These are phyloP conservation scores for Phytophthora citricola DNA, from an alignment of 352 stramenopile genomes.

Conservation along the genomic window DNA sequence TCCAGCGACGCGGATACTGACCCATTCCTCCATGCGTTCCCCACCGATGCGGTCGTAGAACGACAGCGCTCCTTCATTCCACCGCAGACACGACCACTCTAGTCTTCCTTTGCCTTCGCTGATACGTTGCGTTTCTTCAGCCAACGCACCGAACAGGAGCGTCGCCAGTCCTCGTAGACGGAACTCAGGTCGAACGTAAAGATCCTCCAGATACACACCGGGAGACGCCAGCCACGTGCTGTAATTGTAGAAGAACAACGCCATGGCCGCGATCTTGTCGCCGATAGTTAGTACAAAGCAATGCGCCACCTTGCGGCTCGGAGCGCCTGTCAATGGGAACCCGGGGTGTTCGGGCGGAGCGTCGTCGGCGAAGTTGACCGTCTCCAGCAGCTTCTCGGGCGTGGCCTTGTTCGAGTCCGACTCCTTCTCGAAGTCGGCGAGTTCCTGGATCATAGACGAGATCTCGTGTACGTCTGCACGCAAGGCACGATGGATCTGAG, in stretches of 20 bases:
- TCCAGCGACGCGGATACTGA: slow-evolving; percentile 32
- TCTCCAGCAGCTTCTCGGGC: slow-evolving; percentile 37
- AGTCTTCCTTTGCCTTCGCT: slow-evolving; percentile 29
- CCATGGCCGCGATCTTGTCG: slow-evolving; percentile 32
- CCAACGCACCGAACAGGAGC: slow-evolving; percentile 28
- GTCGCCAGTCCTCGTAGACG: slow-evolving; percentile 30
- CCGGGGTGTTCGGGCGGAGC: slow-evolving; percentile 15
- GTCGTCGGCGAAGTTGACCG: slow-evolving; percentile 34
- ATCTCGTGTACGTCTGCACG: slow-evolving; percentile 30
- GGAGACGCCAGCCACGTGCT: slow-evolving; percentile 37
- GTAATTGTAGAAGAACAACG: slow-evolving; percentile 42
- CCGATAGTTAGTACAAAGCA: slow-evolving; percentile 34
- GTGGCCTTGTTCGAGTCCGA: slow-evolving; percentile 30
- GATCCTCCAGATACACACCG: slow-evolving; percentile 31
- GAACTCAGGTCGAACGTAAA: slow-evolving; percentile 34
- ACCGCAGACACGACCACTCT: slow-evolving; percentile 37
- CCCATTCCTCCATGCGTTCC: slow-evolving; percentile 33
- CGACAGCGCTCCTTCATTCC: slow-evolving; percentile 32
- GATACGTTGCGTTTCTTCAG: slow-evolving; percentile 32
- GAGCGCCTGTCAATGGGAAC: slow-evolving; percentile 21
- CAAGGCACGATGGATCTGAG: slow-evolving; percentile 31
- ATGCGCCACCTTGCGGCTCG: slow-evolving; percentile 38
- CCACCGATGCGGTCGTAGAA: slow-evolving; percentile 32
- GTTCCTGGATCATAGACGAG: slow-evolving; percentile 34
- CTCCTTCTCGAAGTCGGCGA: slow-evolving; percentile 40